phyloP scores from a whole-genome alignment of 768 basidiomycete genomes.

The Coprinellus micaceus region DNA sequence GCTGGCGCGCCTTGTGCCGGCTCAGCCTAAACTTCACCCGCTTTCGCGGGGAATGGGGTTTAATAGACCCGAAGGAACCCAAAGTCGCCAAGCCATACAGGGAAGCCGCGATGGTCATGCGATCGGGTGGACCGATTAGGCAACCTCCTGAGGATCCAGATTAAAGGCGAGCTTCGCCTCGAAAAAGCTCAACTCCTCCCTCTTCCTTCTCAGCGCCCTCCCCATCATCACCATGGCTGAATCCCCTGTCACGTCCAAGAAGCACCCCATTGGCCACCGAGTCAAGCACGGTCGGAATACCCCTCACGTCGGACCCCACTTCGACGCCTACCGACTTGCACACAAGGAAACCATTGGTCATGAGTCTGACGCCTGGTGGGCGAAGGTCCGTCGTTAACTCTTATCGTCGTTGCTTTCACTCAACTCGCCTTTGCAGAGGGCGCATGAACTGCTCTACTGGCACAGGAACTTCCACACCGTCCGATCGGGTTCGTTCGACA shows the following conservation, averaged over 20 bases:
- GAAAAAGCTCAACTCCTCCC: slow-evolving; percentile 13
- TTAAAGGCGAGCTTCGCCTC: slow-evolving; percentile 14
- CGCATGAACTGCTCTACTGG: slow-evolving; percentile 79
- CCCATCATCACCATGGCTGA: slow-evolving; percentile 36
- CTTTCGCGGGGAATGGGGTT: not conserved
- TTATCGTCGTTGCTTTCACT: not conserved
- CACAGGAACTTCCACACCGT: slow-evolving; percentile 88
- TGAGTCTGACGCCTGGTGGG: slow-evolving; percentile 86
- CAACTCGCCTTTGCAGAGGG: slow-evolving; percentile 42
- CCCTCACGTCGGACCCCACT: slow-evolving; percentile 78
- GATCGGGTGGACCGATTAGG: slow-evolving; percentile 19
- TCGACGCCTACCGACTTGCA: slow-evolving; percentile 64
- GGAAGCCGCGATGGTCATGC: slow-evolving; percentile 15
- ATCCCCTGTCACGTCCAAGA: slow-evolving; percentile 28
- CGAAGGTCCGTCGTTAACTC: slow-evolving; percentile 46
- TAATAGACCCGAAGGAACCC: slow-evolving; percentile 5
- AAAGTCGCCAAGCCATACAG: slow-evolving; percentile 17
- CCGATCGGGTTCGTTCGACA: slow-evolving; percentile 73
- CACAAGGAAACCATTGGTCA: slow-evolving; percentile 74
- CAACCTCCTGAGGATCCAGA: slow-evolving; percentile 14
- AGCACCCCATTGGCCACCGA: slow-evolving; percentile 77
- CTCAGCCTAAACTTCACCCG: too few relatives aligned
- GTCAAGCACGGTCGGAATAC: slow-evolving; percentile 56
- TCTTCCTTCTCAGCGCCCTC: slow-evolving; percentile 15
- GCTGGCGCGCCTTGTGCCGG: too few relatives aligned